A percentile compares a stretch with the other conserved stretches of the same genome.
phyloP scores from a whole-genome alignment of 2,329 filamentous ascomycete species.

The Xylariales sp. region DNA sequence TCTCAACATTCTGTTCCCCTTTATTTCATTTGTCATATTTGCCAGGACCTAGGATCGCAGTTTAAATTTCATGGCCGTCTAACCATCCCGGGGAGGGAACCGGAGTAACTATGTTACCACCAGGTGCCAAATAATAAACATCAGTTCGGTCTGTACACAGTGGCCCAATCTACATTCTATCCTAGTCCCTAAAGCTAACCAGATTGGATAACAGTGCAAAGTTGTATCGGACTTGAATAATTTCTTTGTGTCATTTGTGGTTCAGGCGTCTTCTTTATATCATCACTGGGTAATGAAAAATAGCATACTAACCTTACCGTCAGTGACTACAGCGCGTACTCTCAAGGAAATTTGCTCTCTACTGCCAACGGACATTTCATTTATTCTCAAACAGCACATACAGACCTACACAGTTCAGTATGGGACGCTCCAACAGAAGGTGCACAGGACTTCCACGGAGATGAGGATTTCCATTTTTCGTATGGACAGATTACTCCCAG shows the following conservation, averaged over 20 bases:
- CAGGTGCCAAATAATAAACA: constrained; percentile 38
- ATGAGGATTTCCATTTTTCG: constrained; percentile 67
- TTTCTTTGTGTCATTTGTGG: constrained; percentile 50
- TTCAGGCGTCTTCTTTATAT: constrained; percentile 48
- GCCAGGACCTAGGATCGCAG: constrained; percentile 11
- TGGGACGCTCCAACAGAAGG: constrained; percentile 69
- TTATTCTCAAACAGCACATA: constrained; percentile 70
- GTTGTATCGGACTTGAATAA: constrained; percentile 61
- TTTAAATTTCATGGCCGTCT: constrained; percentile 33
- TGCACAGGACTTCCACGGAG: constrained; percentile 69
- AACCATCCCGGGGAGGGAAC: constrained; percentile 23
- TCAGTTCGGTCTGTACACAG: constrained; percentile 55
- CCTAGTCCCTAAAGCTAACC: constrained; percentile 50
- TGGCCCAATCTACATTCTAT: constrained; percentile 38
- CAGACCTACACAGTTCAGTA: constrained; percentile 65
- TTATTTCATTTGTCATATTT: constrained; percentile 24
- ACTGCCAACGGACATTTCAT: constrained; percentile 65
- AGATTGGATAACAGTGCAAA: constrained; percentile 61
- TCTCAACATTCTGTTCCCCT: background rate
- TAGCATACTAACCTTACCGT: constrained; percentile 66
- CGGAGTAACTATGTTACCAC: constrained; percentile 16
- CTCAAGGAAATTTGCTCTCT: constrained; percentile 63
- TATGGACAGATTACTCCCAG: constrained; percentile 67
- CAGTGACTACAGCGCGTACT: constrained; percentile 68
- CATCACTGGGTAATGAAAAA: constrained; percentile 56